Percentiles rank a stretch among this genome's conserved stretches.
Conservation (phyloP, 2,329 filamentous ascomycete species). For the Leptoxyphium fumago region DNA sequence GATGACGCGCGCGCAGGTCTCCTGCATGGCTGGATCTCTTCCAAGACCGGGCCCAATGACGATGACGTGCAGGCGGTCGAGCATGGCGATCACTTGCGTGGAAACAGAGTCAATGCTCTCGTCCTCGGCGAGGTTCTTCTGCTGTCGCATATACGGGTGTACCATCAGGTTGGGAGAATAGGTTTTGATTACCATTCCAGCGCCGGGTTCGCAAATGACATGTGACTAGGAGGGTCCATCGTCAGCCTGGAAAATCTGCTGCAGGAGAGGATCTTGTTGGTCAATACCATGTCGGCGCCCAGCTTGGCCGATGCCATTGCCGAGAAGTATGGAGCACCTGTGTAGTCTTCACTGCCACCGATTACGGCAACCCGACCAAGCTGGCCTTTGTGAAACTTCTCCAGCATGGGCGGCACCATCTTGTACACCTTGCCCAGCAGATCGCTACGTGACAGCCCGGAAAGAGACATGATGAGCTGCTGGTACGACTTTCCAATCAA, state of each 20-base stretch:
- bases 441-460: slow-evolving; percentile 46
- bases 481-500: too few relatives aligned
- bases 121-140: slow-evolving; percentile 39
- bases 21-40: slow-evolving; percentile 78
- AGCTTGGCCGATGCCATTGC: slow-evolving; percentile 88
- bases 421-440: slow-evolving; percentile 69
- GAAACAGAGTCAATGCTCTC: slow-evolving; percentile 50
- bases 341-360: slow-evolving; percentile 90
- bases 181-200: slow-evolving; percentile 77
- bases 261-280: neutral
- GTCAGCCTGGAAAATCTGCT: neutral
- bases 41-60: slow-evolving; percentile 89
- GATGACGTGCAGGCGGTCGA: slow-evolving; percentile 76
- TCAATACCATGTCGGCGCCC: slow-evolving; percentile 71
- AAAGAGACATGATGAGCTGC: neutral
- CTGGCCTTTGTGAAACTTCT: slow-evolving; percentile 94
- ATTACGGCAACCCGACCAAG: slow-evolving; percentile 85
- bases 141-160: slow-evolving; percentile 83
- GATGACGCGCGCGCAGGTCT: slow-evolving; percentile 67
- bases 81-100: slow-evolving; percentile 57
- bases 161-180: slow-evolving; percentile 99
- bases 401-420: slow-evolving; percentile 87
- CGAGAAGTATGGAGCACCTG: slow-evolving; percentile 93
- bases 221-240: slow-evolving; percentile 46
- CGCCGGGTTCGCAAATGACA: slow-evolving; percentile 86